Percentiles rank a stretch among this genome's conserved stretches.
phyloP scores from a whole-genome alignment of 2,329 filamentous ascomycete species.

The Xylaria sp. region DNA sequence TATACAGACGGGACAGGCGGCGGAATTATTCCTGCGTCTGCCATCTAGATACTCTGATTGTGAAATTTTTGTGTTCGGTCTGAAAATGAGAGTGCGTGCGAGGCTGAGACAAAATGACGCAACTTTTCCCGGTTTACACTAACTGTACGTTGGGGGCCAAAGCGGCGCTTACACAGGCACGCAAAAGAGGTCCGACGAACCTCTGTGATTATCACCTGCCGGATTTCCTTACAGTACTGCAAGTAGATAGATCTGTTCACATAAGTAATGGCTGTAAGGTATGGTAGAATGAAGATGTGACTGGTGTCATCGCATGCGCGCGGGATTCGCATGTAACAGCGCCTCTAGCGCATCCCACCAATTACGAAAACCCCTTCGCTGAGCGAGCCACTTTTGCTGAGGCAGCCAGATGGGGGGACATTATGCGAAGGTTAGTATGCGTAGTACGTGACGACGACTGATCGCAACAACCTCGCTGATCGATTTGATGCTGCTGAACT shows the following conservation, averaged over 20 bases:
- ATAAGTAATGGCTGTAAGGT: too few relatives aligned
- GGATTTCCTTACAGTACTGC: background rate
- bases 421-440: background rate
- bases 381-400: conserved; percentile 15
- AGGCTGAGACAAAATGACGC: background rate
- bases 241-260: background rate
- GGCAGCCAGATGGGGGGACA: background rate
- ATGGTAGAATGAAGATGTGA: too few relatives aligned
- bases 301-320: conserved; percentile 19
- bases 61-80: background rate
- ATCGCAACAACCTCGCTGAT: background rate
- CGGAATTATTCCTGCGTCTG: background rate
- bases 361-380: background rate
- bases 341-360: conserved; percentile 3
- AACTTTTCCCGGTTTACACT: background rate
- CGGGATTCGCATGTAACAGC: background rate
- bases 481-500: background rate
- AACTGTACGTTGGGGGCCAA: background rate
- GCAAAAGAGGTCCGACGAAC: background rate
- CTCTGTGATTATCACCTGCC: conserved; percentile 5
- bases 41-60: background rate
- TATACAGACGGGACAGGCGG: background rate
- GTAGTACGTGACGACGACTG: too few relatives aligned
- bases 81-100: background rate
- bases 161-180: background rate